A percentile compares a stretch with the other conserved stretches of the same genome.
These are phyloP conservation scores for Taphrina betulina DNA, from an alignment of 1,139 yeast genomes.

Conservation along the genomic window DNA sequence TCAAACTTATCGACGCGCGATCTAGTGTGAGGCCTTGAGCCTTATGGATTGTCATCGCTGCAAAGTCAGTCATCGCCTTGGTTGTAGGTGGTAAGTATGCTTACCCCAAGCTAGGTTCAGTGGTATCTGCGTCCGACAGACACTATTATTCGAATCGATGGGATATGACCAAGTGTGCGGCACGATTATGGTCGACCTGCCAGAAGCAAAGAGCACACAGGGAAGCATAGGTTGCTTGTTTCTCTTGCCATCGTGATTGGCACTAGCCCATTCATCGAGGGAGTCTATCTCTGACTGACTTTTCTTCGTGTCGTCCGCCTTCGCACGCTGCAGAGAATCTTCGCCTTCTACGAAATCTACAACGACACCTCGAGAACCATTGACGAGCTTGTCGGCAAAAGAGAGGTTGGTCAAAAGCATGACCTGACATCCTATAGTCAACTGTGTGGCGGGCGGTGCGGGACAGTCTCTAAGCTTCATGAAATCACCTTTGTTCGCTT, in stretches of 20 bases:
- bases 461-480: conserved; percentile 57
- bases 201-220: conserved; percentile 54
- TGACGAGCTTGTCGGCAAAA: conserved; percentile 77
- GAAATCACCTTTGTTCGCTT: conserved; percentile 40
- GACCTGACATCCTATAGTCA: conserved; percentile 87
- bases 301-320: not conserved
- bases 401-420: conserved; percentile 81
- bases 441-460: conserved; percentile 61
- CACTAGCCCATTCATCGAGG: conserved; percentile 40
- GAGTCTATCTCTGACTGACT: conserved; percentile 17
- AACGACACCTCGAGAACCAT: conserved; percentile 88
- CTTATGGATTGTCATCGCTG: conserved; percentile 81
- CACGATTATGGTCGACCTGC: conserved; percentile 40
- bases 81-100: no score
- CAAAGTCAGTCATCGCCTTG: no score
- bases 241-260: conserved; percentile 76
- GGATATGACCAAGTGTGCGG: conserved; percentile 69
- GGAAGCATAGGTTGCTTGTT: conserved; percentile 66
- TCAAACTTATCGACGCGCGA: conserved; percentile 74
- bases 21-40: conserved; percentile 94
- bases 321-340: not conserved
- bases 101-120: conserved; percentile 80
- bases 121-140: conserved; percentile 68
- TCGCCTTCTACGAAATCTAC: conserved; percentile 62
- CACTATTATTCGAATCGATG: conserved; percentile 55